Evolutionary conservation across 1,284 basidiomycete species (phyloP).

Genomic region (Porodaedalea pini): DNA sequence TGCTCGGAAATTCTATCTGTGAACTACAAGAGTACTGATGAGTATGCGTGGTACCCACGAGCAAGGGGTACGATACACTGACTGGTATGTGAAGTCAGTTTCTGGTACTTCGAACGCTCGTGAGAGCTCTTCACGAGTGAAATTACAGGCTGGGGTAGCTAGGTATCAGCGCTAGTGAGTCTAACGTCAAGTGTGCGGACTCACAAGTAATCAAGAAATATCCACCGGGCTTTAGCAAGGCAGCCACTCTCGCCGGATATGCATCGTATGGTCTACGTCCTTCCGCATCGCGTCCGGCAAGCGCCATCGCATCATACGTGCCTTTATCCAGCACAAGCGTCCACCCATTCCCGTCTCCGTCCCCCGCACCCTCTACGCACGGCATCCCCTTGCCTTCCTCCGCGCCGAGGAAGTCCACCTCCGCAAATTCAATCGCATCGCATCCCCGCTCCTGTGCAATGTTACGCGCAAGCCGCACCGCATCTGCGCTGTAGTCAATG

Average conservation of each 20-base stretch:
- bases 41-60: slow-evolving; percentile 1
- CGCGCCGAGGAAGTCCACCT: slow-evolving; percentile 56
- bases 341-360: slow-evolving; percentile 39
- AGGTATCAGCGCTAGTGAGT: neutral
- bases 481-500: slow-evolving; percentile 78
- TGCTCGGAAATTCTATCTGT: slow-evolving; percentile 64
- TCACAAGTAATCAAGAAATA: slow-evolving; percentile 83
- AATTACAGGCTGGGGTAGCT: slow-evolving; percentile 72
- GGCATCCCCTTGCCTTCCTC: slow-evolving; percentile 25
- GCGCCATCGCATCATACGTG: slow-evolving; percentile 84
- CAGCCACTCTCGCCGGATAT: slow-evolving; percentile 62
- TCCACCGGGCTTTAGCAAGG: slow-evolving; percentile 62
- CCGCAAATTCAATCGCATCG: slow-evolving; percentile 45
- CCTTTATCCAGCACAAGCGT: slow-evolving; percentile 76
- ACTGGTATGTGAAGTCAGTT: slow-evolving; percentile 62
- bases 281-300: slow-evolving; percentile 58
- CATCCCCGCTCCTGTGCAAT: slow-evolving; percentile 46
- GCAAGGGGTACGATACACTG: slow-evolving; percentile 28
- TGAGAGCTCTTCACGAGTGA: slow-evolving; percentile 79
- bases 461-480: slow-evolving; percentile 55
- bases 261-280: slow-evolving; percentile 52
- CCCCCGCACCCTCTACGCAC: slow-evolving; percentile 8
- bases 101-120: slow-evolving; percentile 49
- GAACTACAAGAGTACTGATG: slow-evolving; percentile 46
- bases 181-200: slow-evolving; percentile 23